phyloP scores from a whole-genome alignment of 1,284 basidiomycete species.

The Apiotrichum gamsii region DNA sequence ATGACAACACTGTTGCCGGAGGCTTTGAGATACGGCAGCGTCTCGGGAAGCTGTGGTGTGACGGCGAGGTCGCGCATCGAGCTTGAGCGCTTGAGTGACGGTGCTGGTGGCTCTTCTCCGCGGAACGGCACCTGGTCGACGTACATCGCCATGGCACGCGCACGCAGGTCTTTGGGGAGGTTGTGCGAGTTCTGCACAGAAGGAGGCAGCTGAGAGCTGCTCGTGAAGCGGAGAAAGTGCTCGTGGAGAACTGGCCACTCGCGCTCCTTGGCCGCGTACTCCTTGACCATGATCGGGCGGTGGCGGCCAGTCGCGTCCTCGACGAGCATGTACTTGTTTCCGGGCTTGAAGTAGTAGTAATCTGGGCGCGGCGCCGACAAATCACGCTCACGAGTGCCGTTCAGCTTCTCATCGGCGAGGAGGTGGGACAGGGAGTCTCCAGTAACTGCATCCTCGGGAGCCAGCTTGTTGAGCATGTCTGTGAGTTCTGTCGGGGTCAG shows the following conservation, averaged over 20 bases:
- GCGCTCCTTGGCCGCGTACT: constrained; percentile 50
- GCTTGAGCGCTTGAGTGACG: constrained; percentile 27
- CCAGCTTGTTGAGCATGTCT: constrained; percentile 47
- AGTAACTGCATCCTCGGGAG: constrained; percentile 42
- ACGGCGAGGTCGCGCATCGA: constrained; percentile 24
- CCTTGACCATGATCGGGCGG: constrained; percentile 53
- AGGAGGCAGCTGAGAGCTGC: constrained; percentile 22
- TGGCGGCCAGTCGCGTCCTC: constrained; percentile 79
- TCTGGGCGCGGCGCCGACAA: constrained; percentile 78
- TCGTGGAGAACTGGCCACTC: constrained; percentile 53
- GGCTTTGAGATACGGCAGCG: constrained; percentile 60
- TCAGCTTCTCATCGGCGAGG: constrained; percentile 77
- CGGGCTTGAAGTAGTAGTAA: constrained; percentile 79
- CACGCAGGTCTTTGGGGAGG: constrained; percentile 29
- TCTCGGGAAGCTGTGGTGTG: constrained; percentile 29
- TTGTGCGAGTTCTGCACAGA: constrained; percentile 7
- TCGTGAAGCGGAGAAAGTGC: constrained; percentile 40
- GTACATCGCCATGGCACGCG: constrained; percentile 36
- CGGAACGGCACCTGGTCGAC: constrained; percentile 34
- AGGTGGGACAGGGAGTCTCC: constrained; percentile 52
- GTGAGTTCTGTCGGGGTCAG: constrained; percentile 22
- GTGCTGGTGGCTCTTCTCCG: constrained; percentile 33
- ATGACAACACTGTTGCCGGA: constrained; percentile 92
- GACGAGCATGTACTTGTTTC: constrained; percentile 74
- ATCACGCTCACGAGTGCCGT: constrained; percentile 86